phyloP scores from a whole-genome alignment of 768 basidiomycete species.

The Tulasnella sp. region DNA sequence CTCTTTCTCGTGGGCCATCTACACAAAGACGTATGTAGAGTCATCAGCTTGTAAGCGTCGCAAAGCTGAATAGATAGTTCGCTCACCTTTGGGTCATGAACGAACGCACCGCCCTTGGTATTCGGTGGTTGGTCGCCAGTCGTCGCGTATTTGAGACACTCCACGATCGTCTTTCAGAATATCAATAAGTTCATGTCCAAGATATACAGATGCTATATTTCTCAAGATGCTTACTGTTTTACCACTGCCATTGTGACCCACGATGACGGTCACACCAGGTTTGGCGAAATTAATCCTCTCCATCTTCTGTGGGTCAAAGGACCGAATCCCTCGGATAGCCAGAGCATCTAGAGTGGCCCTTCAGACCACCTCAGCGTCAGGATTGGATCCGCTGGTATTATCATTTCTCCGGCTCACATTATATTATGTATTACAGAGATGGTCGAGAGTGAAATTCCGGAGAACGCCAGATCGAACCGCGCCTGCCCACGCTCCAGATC shows the following conservation, averaged over 20 bases:
- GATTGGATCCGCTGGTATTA: too few species aligned
- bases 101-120: slow-evolving; percentile 94
- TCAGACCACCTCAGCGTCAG: not conserved
- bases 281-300: slow-evolving; percentile 94
- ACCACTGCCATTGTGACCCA: slow-evolving; percentile 96
- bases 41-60: not conserved
- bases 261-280: slow-evolving; percentile 88
- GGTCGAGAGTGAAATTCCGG: not conserved
- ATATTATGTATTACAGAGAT: too few species aligned
- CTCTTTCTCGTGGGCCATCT: slow-evolving; percentile 97
- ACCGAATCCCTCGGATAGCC: slow-evolving; percentile 86
- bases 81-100: slow-evolving; percentile 80
- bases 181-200: not conserved
- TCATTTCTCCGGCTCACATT: too few species aligned
- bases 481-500: too few species aligned
- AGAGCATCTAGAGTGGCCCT: slow-evolving; percentile 82
- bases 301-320: slow-evolving; percentile 92
- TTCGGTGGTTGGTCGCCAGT: slow-evolving; percentile 97
- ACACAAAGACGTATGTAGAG: not conserved
- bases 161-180: slow-evolving; percentile 68
- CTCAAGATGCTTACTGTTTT: slow-evolving; percentile 63
- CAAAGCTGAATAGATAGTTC: not conserved
- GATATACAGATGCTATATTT: not conserved
- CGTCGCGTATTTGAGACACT: slow-evolving; percentile 97
- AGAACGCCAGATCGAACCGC: not conserved